Conservation (phyloP, 2,329 filamentous ascomycete species). For the Sporothrix globosa region DNA sequence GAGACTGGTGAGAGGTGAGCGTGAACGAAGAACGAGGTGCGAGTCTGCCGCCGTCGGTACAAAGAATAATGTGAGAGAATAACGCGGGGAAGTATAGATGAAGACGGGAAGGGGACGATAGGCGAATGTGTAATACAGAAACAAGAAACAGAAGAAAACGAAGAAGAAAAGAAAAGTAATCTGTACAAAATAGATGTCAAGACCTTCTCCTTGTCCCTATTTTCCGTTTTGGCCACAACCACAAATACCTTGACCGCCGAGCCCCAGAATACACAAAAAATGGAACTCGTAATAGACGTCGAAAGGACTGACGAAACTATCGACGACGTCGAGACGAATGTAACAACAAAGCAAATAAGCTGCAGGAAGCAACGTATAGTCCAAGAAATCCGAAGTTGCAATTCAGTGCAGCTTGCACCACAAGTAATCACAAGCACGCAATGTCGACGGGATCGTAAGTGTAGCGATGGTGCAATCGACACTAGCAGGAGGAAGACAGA, state of each 20-base stretch:
- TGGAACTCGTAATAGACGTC: constrained; percentile 15
- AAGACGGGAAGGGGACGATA: background rate
- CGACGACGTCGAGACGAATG: constrained; percentile 2
- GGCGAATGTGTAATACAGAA: background rate
- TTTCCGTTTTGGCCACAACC: constrained; percentile 21
- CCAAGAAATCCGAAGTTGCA: constrained; percentile 26
- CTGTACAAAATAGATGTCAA: constrained; percentile 13
- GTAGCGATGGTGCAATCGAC: constrained; percentile 34
- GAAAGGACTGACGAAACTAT: constrained; percentile 5
- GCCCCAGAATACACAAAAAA: background rate
- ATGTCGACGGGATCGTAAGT: constrained; percentile 17
- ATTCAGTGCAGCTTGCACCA: constrained; percentile 33
- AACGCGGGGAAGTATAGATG: constrained; percentile 2
- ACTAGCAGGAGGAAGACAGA: constrained; percentile 24
- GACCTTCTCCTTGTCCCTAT: background rate
- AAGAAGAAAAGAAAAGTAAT: constrained; percentile 3
- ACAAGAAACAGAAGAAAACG: background rate
- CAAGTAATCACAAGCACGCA: constrained; percentile 31
- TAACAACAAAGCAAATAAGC: constrained; percentile 7
- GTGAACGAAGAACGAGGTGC: background rate
- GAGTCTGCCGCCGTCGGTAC: constrained; percentile 2
- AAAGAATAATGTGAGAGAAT: background rate
- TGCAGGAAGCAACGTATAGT: constrained; percentile 16
- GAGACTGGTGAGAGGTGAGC: background rate
- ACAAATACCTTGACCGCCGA: background rate